Base-by-base conservation (phyloP, 2,329 filamentous ascomycete genomes). In the Botryotinia globosa region DNA sequence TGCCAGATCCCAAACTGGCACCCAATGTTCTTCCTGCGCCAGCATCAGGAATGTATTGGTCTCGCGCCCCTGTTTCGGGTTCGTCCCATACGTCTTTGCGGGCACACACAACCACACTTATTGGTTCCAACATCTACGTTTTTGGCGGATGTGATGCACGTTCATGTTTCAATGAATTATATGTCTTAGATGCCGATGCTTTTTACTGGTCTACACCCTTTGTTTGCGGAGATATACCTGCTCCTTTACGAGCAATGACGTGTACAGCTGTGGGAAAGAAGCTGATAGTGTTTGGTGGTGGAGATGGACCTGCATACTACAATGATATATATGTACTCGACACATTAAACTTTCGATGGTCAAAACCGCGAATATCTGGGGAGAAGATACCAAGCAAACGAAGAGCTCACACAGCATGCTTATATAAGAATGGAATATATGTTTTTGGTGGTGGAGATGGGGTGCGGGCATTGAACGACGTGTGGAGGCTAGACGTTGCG, bases 31-130 rank as follows among this genome's bases (percentile, higher is more conserved):
- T 86, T 16, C 84, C 86, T 4, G 89, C 90, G 25, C 90, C 90
- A 39, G 87, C 90, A 29, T 90, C 88, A 66, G 90, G 90, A 77
- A 92, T 92, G 90, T 92, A 92, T 82, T 92, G 90, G 89, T 91
- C 89, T 70, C 86, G 85, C 51, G 89, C 90, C 16, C 87, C 87
- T 12, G 85, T 88, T n/a, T 91, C 89, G 4, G 90, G 90, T 39
- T 83, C 85, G 39, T 83, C 88, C 56, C 89, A 90, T 78, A 87
- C 88, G 25, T 85, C 87, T 37, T 82, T 92, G 73, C 86, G 90
- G 72, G 90, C 90, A 25, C 90, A 92, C 81, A 91, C 90, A 62
- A 88, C 88, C 45, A 91, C 90, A 32, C 82, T 91, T 45, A 84
- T 92, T 59, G 90, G 89, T 16, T 90, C 88, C 71, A 91, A 89